Conservation (phyloP, 1,284 basidiomycete species). For the Ceratobasidium sp. region DNA sequence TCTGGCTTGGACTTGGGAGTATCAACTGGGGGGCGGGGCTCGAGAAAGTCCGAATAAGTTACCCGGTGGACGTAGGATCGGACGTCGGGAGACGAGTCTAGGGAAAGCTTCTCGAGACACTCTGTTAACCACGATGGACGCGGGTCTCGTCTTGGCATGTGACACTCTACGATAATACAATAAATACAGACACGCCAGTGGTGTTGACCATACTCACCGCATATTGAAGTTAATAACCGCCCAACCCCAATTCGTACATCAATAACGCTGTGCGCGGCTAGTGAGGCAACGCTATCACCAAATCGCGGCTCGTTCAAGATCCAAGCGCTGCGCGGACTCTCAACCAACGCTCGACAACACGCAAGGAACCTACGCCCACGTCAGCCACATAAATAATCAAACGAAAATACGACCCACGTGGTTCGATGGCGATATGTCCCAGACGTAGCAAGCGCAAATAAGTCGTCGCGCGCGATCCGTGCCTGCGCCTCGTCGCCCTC, state of each 20-base stretch:
- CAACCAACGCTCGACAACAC: conserved; percentile 73
- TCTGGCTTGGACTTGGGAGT: background rate
- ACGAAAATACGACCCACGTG: conserved; percentile 64
- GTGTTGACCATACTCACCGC: conserved; percentile 59
- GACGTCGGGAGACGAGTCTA: conserved; percentile 48
- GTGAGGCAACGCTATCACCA: conserved; percentile 66
- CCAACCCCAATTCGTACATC: conserved; percentile 91
- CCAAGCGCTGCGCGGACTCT: conserved; percentile 56
- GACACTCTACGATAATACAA: conserved; percentile 49
- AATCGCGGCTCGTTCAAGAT: conserved; percentile 66
- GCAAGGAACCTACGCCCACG: conserved; percentile 66
- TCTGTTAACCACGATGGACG: conserved; percentile 31
- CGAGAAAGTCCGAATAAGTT: conserved; percentile 4
- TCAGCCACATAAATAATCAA: conserved; percentile 43
- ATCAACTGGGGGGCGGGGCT: background rate
- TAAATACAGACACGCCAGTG: conserved; percentile 50
- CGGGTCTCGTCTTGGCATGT: conserved; percentile 25
- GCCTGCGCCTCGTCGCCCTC: conserved; percentile 55
- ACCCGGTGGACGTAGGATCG: conserved; percentile 47
- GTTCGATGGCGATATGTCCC: conserved; percentile 74
- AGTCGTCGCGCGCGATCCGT: conserved; percentile 60
- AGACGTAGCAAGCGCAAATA: conserved; percentile 67
- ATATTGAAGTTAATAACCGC: conserved; percentile 68
- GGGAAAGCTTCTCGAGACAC: conserved; percentile 44
- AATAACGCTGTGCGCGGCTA: conserved; percentile 78